Evolutionary conservation across 352 stramenopile genomes (phyloP).

Genomic region (Phytopythium montanum): DNA sequence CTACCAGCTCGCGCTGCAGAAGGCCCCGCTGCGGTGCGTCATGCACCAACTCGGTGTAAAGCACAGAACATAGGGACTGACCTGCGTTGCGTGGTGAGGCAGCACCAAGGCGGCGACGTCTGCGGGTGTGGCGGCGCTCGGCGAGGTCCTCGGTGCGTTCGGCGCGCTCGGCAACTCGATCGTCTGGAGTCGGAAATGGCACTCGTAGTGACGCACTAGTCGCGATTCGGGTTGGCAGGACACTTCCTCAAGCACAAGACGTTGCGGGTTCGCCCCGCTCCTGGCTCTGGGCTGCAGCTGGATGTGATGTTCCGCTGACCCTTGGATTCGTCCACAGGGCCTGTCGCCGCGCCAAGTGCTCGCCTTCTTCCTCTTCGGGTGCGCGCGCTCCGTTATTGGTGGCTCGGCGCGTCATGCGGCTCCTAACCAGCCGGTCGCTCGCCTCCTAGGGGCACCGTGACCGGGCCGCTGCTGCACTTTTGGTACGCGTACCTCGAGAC

Average conservation of each 20-base stretch:
- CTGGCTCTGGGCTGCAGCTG: neutral
- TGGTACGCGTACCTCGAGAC: conserved; percentile 73
- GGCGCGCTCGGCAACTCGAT: conserved; percentile 22
- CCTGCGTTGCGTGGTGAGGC: neutral
- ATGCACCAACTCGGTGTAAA: neutral
- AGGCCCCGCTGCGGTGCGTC: conserved; percentile 42
- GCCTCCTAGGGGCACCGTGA: conserved; percentile 37
- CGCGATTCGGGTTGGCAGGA: conserved; percentile 19
- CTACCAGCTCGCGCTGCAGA: conserved; percentile 55
- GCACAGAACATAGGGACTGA: neutral
- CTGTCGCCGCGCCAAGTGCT: conserved; percentile 63
- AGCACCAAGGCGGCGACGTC: conserved; percentile 74
- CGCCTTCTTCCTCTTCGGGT: conserved; percentile 72
- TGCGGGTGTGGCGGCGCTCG: conserved; percentile 50
- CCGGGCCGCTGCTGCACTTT: conserved; percentile 56
- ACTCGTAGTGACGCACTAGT: too few species aligned
- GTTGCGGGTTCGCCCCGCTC: conserved; percentile 28
- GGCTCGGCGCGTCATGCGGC: neutral
- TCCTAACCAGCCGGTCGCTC: neutral
- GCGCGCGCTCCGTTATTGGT: neutral
- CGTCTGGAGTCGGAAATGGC: neutral
- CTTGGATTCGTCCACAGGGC: conserved; percentile 20
- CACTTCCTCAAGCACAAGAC: conserved; percentile 72
- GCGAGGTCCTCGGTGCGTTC: conserved; percentile 57
- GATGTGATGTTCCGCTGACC: neutral